A percentile compares a stretch with the other conserved stretches of the same genome.
Evolutionary conservation across 352 stramenopile genomes (phyloP).

Genomic region (Globisporangium mamillatum): DNA sequence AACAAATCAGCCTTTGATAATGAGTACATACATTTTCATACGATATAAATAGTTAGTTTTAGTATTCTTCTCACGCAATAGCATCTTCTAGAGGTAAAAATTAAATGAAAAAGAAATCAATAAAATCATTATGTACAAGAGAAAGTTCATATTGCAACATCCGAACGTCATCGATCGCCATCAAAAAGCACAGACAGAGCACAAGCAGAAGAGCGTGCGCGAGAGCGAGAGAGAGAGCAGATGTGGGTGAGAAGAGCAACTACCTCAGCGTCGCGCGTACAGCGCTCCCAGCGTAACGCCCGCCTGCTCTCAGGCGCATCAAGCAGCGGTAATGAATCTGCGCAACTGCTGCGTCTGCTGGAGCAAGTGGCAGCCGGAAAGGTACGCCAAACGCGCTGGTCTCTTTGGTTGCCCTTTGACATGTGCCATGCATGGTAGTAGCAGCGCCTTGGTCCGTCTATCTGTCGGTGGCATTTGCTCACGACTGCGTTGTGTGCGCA

Average conservation of each 20-base stretch:
- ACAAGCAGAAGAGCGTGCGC: too few relatives aligned
- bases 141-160: background rate
- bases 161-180: background rate
- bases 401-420: too few relatives aligned
- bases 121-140: background rate
- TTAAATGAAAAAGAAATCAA: too few relatives aligned
- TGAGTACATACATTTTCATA: background rate
- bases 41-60: background rate
- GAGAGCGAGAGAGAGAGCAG: background rate
- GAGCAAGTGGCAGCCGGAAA: conserved; percentile 58
- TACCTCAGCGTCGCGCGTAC: background rate
- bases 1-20: background rate
- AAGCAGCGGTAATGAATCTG: background rate
- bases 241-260: conserved; percentile 4
- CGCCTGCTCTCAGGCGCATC: background rate
- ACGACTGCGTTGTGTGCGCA: background rate
- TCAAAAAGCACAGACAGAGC: background rate
- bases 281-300: background rate
- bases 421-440: too few relatives aligned
- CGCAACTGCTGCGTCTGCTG: conserved; percentile 31
- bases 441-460: too few relatives aligned
- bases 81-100: too few relatives aligned
- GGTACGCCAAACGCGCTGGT: conserved; percentile 16
- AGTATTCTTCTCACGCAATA: too few relatives aligned
- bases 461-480: background rate